A percentile compares a stretch with the other conserved stretches of the same genome.
These are phyloP conservation scores for Sugiyamaella americana DNA, from an alignment of 805 yeast genomes.

Conservation along the genomic window DNA sequence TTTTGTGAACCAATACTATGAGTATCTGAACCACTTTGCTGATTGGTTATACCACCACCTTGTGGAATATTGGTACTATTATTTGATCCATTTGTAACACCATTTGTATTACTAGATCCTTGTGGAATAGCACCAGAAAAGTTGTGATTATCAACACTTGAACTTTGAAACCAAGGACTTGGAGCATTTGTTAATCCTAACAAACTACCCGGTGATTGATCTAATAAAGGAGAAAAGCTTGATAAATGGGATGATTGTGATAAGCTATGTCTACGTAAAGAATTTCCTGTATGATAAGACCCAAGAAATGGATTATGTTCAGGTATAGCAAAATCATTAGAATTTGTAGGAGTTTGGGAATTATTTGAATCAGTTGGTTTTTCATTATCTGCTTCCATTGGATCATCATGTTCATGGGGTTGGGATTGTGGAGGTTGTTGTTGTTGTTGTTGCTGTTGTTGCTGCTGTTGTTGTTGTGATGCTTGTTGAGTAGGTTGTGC, in stretches of 20 bases:
- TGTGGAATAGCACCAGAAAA: constrained; percentile 1
- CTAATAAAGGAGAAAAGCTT: constrained; percentile 7
- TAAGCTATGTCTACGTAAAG: constrained; percentile 1
- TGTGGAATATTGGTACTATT: not conserved
- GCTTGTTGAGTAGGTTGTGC: not conserved
- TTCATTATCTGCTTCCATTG: not conserved
- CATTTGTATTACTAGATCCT: not conserved
- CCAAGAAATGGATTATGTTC: not conserved
- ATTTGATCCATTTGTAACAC: not conserved
- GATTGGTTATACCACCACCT: not conserved
- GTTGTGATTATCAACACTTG: constrained; percentile 1
- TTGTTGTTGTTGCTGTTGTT: too few relatives aligned
- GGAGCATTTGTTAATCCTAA: constrained; percentile 6
- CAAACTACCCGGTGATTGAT: constrained; percentile 7
- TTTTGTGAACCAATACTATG: not conserved
- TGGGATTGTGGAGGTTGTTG: not conserved
- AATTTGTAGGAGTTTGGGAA: not conserved
- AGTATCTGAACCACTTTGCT: not conserved
- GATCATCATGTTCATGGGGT: not conserved
- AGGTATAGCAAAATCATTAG: not conserved
- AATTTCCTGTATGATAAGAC: not conserved
- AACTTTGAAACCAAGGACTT: constrained; percentile 8
- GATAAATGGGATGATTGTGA: not conserved
- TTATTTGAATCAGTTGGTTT: not conserved
- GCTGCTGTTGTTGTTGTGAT: too few relatives aligned